Base-by-base conservation (phyloP, 1,284 basidiomycete species). In the Hemileia vastatrix region DNA sequence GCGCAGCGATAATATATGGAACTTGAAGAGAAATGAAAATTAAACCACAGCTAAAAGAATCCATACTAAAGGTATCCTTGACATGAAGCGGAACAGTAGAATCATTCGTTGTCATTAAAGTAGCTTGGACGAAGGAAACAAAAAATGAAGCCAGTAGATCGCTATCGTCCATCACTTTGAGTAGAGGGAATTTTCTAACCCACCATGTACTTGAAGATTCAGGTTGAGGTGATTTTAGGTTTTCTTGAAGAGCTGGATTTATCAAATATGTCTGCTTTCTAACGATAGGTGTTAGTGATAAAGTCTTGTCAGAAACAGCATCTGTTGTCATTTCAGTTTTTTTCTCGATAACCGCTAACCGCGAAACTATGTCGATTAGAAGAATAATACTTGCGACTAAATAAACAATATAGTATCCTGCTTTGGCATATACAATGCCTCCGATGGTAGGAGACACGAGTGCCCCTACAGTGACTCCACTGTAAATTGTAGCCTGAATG, bases 381-480 rank as follows among this genome's bases (percentile, higher is more conserved):
- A 62, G 21, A 3, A 62, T 24, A 27, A 32, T 21, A 6, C 53
- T 53, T 3, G 60, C 52, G n/a, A 62, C n/a, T 21, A 33, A 18
- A 43, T 62, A 62, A n/a, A 62, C 53, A 3, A 53, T 18, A 44
- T 62, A 62, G 36, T 62, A 62, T 21, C 60, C 60, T 19, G 40
- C 54, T 40, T 40, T 27, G 45, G 52, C 40, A 36, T 62, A 62
- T n/a, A 55, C 45, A 13, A 62, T 19, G 21, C 60, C 60, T n/a
- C 60, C 60, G 15, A 62, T 33, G 31, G 60, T 55, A 2, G 60
- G 60, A 24, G 60, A 48, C n/a, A 49, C 18, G 31, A 62, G 27
- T 18, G 40, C 45, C 15, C 60, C 60, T 6, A 62, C 19, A 9
- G 60, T 48, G 21, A 36, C 55, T 2, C 33, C 60, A 27, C 53